Percentiles rank a stretch among this genome's conserved stretches.
These are phyloP conservation scores for Pseudodiploospora longispora DNA, from an alignment of 2,329 filamentous ascomycete genomes.

Conservation along the genomic window DNA sequence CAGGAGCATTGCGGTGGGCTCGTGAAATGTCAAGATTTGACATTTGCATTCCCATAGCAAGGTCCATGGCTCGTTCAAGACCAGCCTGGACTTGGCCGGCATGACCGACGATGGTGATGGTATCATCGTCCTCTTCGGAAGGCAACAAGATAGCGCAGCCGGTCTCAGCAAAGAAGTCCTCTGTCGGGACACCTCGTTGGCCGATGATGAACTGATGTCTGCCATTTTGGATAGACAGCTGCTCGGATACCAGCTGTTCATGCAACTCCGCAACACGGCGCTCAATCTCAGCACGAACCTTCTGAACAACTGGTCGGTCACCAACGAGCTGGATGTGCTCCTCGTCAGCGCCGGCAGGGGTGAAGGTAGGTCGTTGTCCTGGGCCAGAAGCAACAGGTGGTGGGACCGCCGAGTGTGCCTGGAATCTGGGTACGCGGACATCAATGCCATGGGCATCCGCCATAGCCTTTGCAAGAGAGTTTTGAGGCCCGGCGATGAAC, in stretches of 20 bases:
- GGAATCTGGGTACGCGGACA: constrained; percentile 75
- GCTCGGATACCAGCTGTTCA: constrained; percentile 66
- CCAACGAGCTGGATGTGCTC: constrained; percentile 79
- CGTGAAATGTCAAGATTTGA: constrained; percentile 74
- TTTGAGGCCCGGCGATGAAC: constrained; percentile 79
- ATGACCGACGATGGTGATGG: constrained; percentile 77
- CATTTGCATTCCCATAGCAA: constrained; percentile 81
- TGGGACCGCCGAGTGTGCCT: constrained; percentile 64
- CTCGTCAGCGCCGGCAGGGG: constrained; percentile 56
- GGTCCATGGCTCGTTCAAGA: constrained; percentile 76
- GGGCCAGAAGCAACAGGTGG: constrained; percentile 53
- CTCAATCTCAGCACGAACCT: constrained; percentile 74
- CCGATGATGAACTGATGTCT: constrained; percentile 94
- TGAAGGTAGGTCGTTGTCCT: constrained; percentile 62
- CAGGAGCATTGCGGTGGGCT: constrained; percentile 66
- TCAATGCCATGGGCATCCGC: constrained; percentile 73
- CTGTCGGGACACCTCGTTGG: constrained; percentile 66
- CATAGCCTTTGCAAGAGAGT: constrained; percentile 57
- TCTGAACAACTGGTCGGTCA: constrained; percentile 74
- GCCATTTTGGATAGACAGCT: constrained; percentile 74
- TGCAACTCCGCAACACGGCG: constrained; percentile 68
- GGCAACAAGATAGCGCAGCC: constrained; percentile 85
- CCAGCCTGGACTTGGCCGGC: constrained; percentile 64
- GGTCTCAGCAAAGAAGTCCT: constrained; percentile 84
- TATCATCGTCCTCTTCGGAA: constrained; percentile 68